phyloP scores from a whole-genome alignment of 306 rosid species.

The Ochetophila trinervis region DNA sequence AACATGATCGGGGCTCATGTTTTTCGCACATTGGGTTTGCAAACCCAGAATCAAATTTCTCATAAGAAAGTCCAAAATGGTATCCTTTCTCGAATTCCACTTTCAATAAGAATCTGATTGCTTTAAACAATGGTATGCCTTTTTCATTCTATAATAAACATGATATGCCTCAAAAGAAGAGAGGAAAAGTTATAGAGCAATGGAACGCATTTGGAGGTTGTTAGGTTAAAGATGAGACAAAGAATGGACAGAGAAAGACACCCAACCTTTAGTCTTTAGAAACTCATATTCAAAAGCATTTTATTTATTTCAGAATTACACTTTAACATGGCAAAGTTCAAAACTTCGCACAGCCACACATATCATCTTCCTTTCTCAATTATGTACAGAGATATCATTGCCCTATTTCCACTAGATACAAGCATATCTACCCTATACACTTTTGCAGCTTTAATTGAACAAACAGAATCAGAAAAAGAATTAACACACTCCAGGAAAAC shows the following conservation, averaged over 20 bases:
- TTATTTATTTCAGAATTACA: conserved; percentile 7
- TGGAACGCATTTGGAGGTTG: not conserved
- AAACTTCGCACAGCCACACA: not conserved
- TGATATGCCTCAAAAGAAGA: not conserved
- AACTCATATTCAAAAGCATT: not conserved
- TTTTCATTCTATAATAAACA: not conserved
- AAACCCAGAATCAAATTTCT: too few relatives aligned
- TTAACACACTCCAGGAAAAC: not conserved
- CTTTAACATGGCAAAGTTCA: not conserved
- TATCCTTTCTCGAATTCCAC: too few relatives aligned
- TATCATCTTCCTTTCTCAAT: conserved; percentile 5
- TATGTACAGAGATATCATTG: conserved; percentile 21
- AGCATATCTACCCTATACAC: conserved; percentile 15
- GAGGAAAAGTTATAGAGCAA: not conserved
- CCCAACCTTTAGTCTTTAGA: not conserved
- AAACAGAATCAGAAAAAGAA: conserved; percentile 26
- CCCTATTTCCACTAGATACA: conserved; percentile 15
- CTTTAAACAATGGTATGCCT: not conserved
- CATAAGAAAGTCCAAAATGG: too few relatives aligned
- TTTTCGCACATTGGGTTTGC: too few relatives aligned
- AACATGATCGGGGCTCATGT: too few relatives aligned
- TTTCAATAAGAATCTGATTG: too few relatives aligned
- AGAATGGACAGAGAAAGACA: not conserved
- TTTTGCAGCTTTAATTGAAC: conserved; percentile 22
- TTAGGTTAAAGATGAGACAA: not conserved